Conservation (phyloP, 2,329 filamentous ascomycete genomes). For the Xylariaceae sp. region DNA sequence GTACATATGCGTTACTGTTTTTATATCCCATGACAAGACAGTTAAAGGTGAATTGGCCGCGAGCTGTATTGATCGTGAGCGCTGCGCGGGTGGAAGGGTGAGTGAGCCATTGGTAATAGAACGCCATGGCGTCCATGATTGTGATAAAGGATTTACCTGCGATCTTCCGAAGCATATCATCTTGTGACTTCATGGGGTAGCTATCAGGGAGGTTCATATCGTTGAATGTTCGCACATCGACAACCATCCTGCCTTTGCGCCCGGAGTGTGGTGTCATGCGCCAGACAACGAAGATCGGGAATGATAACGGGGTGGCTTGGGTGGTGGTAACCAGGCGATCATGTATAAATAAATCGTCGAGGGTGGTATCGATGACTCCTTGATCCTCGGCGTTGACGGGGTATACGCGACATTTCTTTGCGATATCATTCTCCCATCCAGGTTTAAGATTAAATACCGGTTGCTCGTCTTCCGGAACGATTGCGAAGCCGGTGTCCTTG, state of each 20-base stretch:
- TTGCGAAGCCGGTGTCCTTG: not conserved
- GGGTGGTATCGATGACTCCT: not conserved
- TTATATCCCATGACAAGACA: not conserved
- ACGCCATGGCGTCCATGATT: not conserved
- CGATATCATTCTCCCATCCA: not conserved
- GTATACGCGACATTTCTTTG: not conserved
- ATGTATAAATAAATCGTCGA: not conserved
- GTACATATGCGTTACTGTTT: not conserved
- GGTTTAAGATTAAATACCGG: not conserved
- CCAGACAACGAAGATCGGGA: conserved; percentile 4
- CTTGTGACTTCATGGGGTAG: not conserved
- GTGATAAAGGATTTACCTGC: not conserved
- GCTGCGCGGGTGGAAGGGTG: not conserved
- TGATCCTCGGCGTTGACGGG: not conserved
- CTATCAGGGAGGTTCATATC: not conserved
- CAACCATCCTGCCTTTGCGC: not conserved
- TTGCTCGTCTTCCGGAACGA: not conserved
- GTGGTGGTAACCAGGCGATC: not conserved
- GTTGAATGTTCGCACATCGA: not conserved
- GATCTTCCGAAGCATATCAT: not conserved
- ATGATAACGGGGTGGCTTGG: not conserved
- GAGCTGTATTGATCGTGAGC: not conserved
- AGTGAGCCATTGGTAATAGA: not conserved
- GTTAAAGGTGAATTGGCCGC: not conserved
- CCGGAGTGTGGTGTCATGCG: not conserved